These are phyloP conservation scores for Beauveria caledonica DNA, from an alignment of 2,329 filamentous ascomycete species.

Conservation along the genomic window DNA sequence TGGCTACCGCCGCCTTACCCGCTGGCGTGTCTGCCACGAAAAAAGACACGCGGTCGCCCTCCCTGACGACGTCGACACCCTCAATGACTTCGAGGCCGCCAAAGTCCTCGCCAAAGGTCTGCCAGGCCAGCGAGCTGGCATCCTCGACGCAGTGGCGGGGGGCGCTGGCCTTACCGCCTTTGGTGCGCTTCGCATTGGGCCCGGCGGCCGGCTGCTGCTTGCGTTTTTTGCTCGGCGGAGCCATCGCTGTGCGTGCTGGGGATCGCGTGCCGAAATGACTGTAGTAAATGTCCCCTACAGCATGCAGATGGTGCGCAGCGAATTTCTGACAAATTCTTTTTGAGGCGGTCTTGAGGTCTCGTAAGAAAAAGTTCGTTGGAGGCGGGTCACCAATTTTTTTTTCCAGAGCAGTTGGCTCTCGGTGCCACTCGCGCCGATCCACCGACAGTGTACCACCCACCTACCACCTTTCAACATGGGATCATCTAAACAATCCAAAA, in stretches of 20 bases:
- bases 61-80: constrained; percentile 73
- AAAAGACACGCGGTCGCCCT: constrained; percentile 52
- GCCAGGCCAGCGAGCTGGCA: constrained; percentile 46
- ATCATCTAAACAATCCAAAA: too few relatives aligned
- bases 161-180: constrained; percentile 22
- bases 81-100: constrained; percentile 88
- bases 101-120: constrained; percentile 86
- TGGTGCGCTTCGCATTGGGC: constrained; percentile 30
- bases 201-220: constrained; percentile 27
- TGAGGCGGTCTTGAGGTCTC: not conserved
- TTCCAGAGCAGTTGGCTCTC: not conserved
- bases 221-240: constrained; percentile 28
- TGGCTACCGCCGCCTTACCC: constrained; percentile 12
- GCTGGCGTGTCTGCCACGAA: constrained; percentile 27
- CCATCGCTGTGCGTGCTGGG: constrained; percentile 19
- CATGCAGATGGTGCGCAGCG: not conserved
- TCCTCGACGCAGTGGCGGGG: constrained; percentile 27
- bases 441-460: not conserved
- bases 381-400: constrained; percentile 4
- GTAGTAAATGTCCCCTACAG: not conserved
- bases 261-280: not conserved
- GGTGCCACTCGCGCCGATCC: constrained; percentile 6
- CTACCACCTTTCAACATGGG: too few relatives aligned
- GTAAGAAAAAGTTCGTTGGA: not conserved
- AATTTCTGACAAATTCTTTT: not conserved